Evolutionary conservation across 2,329 filamentous ascomycete genomes (phyloP), one percentile per base, ranked within the genome.

Genomic region (Ceratocystis cacaofunesta): DNA sequence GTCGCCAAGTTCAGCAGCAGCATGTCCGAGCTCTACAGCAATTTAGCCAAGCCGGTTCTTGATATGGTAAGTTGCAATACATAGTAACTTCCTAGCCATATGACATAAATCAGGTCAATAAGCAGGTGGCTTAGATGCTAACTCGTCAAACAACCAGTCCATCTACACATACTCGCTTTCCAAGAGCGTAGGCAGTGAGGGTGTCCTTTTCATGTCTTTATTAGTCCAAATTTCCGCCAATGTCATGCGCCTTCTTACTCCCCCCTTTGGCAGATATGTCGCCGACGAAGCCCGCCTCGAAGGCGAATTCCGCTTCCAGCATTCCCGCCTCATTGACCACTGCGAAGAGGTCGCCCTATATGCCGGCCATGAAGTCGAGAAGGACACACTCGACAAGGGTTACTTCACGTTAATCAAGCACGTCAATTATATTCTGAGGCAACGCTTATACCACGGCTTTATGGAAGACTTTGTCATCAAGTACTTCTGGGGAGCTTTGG

Each of bases 401-500:
- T 99, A 99, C 76, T 99, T 99, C 73, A 99, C 94, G 1, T 81
- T 99, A 46, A 99, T 99, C 78, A 97, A 96, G 77, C 94, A 99
- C 76, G 92, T 99, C 73, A 99, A 99, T 75, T 87, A 95, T 72
- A 96, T 97, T 69, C 77, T 99, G 68, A 83, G 92, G 48, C 82
- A 90, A 68, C 85, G 94, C 61, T 89, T 99, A 74, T 97, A 97
- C 75, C 92, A 99, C 74, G 92, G 92, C n/a, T 87, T 99, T 72
- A 96, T 97, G 92, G 94, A 99, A 74, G 94, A 99, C 75, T 99
- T 96, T 75, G 90, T 97, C 66, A 96, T 99, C 76, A 99, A 99
- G 76, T 99, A 99, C 74, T 94, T 97, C 76, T 99, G 94, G 94
- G 94, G 94, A 50, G 92, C 94, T 1, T 76, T 99, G 55, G 94